Percentiles rank a stretch among this genome's conserved stretches.
Evolutionary conservation across 1,284 basidiomycete genomes (phyloP).

Genomic region (Pseudozyma pruni): DNA sequence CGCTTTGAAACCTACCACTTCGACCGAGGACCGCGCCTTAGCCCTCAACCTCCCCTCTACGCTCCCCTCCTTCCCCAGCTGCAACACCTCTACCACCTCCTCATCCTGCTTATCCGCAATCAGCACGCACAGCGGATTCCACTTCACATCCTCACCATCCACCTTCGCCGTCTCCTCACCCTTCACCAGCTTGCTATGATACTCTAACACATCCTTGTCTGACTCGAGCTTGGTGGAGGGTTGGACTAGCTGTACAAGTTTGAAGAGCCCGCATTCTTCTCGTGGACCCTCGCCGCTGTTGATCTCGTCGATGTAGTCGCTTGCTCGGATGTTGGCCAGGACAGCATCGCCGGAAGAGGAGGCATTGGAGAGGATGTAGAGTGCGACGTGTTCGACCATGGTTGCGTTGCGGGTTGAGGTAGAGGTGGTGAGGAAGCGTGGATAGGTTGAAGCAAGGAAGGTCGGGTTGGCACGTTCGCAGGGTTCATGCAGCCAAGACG

Average conservation of each 20-base stretch:
- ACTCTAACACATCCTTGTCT: constrained; percentile 28
- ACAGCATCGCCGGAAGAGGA: constrained; percentile 18
- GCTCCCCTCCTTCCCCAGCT: constrained; percentile 18
- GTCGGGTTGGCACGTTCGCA: constrained; percentile 9
- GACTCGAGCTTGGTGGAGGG: constrained; percentile 5
- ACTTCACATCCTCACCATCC: constrained; percentile 15
- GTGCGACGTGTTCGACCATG: constrained; percentile 45
- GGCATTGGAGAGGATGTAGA: constrained; percentile 41
- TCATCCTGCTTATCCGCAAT: constrained; percentile 30
- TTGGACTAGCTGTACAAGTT: constrained; percentile 40
- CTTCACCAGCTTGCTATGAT: constrained; percentile 28
- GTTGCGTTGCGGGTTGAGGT: not conserved
- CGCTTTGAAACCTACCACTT: constrained; percentile 20
- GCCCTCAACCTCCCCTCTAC: constrained; percentile 27
- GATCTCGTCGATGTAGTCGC: constrained; percentile 56
- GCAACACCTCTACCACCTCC: constrained; percentile 22
- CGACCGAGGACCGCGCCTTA: constrained; percentile 36
- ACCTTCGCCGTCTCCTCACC: constrained; percentile 18
- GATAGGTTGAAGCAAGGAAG: not conserved
- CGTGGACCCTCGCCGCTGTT: constrained; percentile 52
- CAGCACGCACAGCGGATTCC: constrained; percentile 33
- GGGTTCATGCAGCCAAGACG: constrained; percentile 5
- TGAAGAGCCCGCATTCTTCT: constrained; percentile 50
- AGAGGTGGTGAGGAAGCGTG: not conserved
- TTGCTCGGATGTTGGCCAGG: constrained; percentile 45